Evolutionary conservation across 2,329 filamentous ascomycete genomes (phyloP).

Genomic region (Trichoderma sp.): DNA sequence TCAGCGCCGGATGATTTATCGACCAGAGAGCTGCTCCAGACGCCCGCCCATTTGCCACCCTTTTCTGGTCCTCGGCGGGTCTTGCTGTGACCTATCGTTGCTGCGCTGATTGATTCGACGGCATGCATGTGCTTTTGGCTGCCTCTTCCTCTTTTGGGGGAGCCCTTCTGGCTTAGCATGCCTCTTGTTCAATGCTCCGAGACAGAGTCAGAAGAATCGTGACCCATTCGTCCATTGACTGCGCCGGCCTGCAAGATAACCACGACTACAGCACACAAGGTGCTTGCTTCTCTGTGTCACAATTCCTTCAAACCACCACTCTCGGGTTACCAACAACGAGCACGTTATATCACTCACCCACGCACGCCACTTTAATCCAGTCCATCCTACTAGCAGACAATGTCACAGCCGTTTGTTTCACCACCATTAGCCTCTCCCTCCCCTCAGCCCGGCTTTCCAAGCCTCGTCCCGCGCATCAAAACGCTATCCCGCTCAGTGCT

Average conservation of each 20-base stretch:
- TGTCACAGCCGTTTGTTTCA: slow-evolving; percentile 2
- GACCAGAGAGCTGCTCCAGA: background rate
- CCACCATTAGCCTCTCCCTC: background rate
- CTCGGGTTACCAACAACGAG: background rate
- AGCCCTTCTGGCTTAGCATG: background rate
- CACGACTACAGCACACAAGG: background rate
- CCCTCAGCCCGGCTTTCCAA: background rate
- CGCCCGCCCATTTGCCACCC: background rate
- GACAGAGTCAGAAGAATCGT: background rate
- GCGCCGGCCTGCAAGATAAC: background rate
- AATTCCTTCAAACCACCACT: background rate
- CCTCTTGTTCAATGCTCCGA: background rate
- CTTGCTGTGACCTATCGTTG: background rate
- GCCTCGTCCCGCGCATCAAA: background rate
- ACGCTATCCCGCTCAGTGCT: background rate
- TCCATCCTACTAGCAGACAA: background rate
- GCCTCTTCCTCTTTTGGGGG: background rate
- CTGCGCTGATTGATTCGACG: background rate
- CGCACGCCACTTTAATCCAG: slow-evolving; percentile 1
- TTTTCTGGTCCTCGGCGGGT: background rate
- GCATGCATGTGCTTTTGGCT: slow-evolving; percentile 1
- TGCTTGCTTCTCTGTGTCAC: background rate
- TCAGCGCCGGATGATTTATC: background rate
- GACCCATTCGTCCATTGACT: too few relatives aligned
- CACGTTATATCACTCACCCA: background rate